A percentile compares a stretch with the other conserved stretches of the same genome.
phyloP scores from a whole-genome alignment of 148 eudicot species.

The Fagopyrum tataricum region DNA sequence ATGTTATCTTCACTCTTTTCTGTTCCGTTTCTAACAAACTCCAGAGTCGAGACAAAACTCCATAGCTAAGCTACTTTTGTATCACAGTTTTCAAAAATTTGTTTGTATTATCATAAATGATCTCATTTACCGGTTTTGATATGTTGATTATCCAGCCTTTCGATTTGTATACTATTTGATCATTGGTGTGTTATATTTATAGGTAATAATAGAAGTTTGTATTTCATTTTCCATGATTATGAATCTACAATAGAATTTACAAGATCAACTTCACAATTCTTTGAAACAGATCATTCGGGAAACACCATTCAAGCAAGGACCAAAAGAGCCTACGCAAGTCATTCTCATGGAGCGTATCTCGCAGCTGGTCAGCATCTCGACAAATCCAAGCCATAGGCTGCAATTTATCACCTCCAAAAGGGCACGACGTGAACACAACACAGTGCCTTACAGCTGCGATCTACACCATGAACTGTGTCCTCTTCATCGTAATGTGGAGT shows the following conservation, averaged over 20 bases:
- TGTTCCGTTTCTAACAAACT: not conserved
- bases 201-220: not conserved
- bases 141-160: too few species aligned
- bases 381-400: slow-evolving; percentile 70
- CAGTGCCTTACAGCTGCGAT: slow-evolving; percentile 54
- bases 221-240: not conserved
- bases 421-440: slow-evolving; percentile 50
- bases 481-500: slow-evolving; percentile 67
- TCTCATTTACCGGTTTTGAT: too few species aligned
- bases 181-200: too few species aligned
- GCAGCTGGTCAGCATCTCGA: slow-evolving; percentile 72
- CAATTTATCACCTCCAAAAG: slow-evolving; percentile 39
- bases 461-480: slow-evolving; percentile 58
- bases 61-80: too few species aligned
- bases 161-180: too few species aligned
- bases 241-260: not conserved
- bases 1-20: not conserved
- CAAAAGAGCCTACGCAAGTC: slow-evolving; percentile 41
- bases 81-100: too few species aligned
- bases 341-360: slow-evolving; percentile 80
- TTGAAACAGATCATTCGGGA: slow-evolving; percentile 69
- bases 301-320: slow-evolving; percentile 31
- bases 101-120: too few species aligned
- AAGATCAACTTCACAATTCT: slow-evolving; percentile 15
- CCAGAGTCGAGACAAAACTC: not conserved